Base-by-base conservation (phyloP, 345 rosid species). In the Eucalyptus cloeziana region DNA sequence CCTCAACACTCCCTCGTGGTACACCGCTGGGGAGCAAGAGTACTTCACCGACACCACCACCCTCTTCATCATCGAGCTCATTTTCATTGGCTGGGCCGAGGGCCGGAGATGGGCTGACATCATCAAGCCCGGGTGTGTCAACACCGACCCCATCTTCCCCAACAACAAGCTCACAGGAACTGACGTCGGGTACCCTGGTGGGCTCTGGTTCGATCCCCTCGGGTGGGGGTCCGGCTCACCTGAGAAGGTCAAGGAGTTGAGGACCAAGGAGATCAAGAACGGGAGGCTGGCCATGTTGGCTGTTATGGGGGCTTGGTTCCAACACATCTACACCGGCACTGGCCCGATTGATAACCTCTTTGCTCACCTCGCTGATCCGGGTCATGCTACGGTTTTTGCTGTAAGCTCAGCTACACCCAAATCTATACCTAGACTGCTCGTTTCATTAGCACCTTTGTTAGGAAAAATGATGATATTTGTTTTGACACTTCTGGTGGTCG, bases 241-340 rank as follows among this genome's bases (percentile, higher is more conserved):
- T 3, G 97, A 95, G 87, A 98, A 98, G 93, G 4, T 98, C 56
- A 95, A 94, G 96, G 99, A 97, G 87, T 87, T 98, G 92, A 96
- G 99, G 91, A 96, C 98, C 6, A 98, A 98, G 89, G 99, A 98
- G 96, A 96, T 98, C 86, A 97, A 98, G 94, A 98, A 97, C 86
- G 99, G 99, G 5, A 94, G 99, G 89, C 90, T 97, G 92, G 99
- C 99, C 60, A 98, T 98, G 99, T 93, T 98, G 96, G 99, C 99
- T 62, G 99, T 98, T 89, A 95, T 98, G 95, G 99, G 99, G 54
- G 99, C 99, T 19, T 97, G 99, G 99, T 98, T 98, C 94, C 99
- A 98, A 91, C 99, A 98, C 88, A 95, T 98, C 86, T 98, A 98
- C 96, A 97, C 99, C 0, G 99, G 99, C 27, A 94, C 98, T 43